phyloP scores from a whole-genome alignment of 2,329 filamentous ascomycete species.

The Trichoderma semiorbis region DNA sequence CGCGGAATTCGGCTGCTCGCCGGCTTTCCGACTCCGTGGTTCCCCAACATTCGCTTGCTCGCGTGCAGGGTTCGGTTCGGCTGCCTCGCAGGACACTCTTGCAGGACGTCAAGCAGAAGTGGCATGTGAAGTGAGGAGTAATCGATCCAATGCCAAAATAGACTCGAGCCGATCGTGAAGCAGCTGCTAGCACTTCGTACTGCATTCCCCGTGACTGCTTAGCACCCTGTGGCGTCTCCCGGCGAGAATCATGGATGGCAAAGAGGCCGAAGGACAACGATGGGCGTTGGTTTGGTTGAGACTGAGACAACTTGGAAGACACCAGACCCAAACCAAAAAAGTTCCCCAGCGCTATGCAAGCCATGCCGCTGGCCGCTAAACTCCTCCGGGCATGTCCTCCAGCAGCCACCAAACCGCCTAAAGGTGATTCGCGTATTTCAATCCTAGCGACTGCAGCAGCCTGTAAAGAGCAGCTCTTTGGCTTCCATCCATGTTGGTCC shows the following conservation, averaged over 20 bases:
- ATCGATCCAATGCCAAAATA: neutral
- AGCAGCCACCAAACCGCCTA: neutral
- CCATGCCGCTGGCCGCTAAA: slow-evolving; percentile 12
- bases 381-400: neutral
- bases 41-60: slow-evolving; percentile 3
- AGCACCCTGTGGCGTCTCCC: neutral
- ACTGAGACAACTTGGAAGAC: neutral
- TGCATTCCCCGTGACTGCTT: neutral
- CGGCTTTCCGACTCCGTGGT: neutral
- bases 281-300: neutral
- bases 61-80: neutral
- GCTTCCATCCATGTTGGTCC: neutral
- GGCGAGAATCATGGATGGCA: neutral
- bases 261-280: neutral
- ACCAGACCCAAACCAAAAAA: neutral
- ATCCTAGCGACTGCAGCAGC: neutral
- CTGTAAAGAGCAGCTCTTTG: neutral
- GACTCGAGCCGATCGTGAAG: neutral
- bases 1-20: neutral
- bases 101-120: neutral
- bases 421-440: neutral
- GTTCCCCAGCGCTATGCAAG: slow-evolving; percentile 1
- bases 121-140: neutral
- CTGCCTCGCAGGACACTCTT: neutral
- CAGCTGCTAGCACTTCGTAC: neutral